Conservation (phyloP, 129 eudicot species). For the Rutidosis leptorrhynchoides region DNA sequence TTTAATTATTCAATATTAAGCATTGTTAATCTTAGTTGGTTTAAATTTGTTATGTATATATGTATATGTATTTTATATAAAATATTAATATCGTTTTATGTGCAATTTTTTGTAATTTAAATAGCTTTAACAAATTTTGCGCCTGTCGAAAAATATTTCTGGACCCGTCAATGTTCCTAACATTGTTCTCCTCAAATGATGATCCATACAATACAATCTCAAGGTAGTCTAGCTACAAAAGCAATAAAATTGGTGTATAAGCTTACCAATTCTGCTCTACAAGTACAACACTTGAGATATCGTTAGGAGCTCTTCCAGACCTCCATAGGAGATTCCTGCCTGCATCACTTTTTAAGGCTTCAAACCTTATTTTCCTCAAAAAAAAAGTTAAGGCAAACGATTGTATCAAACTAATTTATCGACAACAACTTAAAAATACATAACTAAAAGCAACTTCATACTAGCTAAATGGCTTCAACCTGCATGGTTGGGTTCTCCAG, state of each 20-base stretch:
- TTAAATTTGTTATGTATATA: too few species aligned
- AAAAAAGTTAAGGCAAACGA: neutral
- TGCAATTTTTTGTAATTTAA: too few species aligned
- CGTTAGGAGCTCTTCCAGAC: conserved; percentile 97
- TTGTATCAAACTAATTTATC: neutral
- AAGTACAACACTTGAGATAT: conserved; percentile 95
- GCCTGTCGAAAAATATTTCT: too few species aligned
- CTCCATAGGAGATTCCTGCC: conserved; percentile 75
- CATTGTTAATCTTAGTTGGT: too few species aligned
- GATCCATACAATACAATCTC: neutral
- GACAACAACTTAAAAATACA: neutral
- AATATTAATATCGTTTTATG: too few species aligned
- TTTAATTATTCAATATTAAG: too few species aligned
- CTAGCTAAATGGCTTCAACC: neutral
- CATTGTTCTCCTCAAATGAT: neutral
- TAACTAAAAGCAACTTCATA: neutral
- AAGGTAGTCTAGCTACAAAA: neutral
- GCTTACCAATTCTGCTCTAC: conserved; percentile 74
- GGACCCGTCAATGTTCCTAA: too few species aligned
- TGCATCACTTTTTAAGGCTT: conserved; percentile 89
- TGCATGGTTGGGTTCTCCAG: neutral
- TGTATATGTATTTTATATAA: too few species aligned
- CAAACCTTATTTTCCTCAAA: conserved; percentile 83
- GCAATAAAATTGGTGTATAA: neutral
- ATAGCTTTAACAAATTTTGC: too few species aligned